Base-by-base conservation (phyloP, 2,329 filamentous ascomycete species). In the Paradendryphiella salina region DNA sequence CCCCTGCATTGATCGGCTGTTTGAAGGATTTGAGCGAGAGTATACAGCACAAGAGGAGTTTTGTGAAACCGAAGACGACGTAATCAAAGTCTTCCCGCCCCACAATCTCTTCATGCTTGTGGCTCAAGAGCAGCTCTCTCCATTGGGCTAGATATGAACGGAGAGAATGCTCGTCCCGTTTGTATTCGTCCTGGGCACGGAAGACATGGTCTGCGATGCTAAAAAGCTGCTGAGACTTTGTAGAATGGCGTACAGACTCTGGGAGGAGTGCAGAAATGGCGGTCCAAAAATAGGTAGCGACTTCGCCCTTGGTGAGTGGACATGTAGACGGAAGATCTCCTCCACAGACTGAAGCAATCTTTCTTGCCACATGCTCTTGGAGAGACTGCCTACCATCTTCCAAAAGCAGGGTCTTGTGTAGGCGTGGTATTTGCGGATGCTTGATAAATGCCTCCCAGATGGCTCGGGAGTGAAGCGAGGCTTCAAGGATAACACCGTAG, bases 1-100 rank as follows among this genome's bases (percentile, higher is more conserved):
- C 23, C 13, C 64, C 58, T 36, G 62, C 56, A 38, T 71, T 65
- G 43, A 75, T 50, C 5, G 71, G 67, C 45, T 66, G 72, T 53
- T 75, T 74, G 61, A 71, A 72, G 2, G 72, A 74, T 41, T 74
- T 75, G 26, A 75, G 48, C 3, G 70, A 75, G n/a, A 66, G 56
- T 18, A 74, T 60, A 33, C 73, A 73, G 40, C 60, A 70, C 9
- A 63, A 57, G 13, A 79, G 61, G 21, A 79, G 64, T 31, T 69
- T 71, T 3, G 76, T 69, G 17, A 79, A 67, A 1, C 74, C 74
- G 13, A 70, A 40, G 11, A 76, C 68, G 21, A 75, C 64, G 31
- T 59, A 54, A 48, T 75, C 72, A 6, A 57, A 55, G 17, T 73
- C 64, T 14, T 71, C 67, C 8, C 67, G 64, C 5, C 72, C 73